These are phyloP conservation scores for Gossypium schwendimanii DNA, from an alignment of 441 rosid genomes.

Conservation along the genomic window DNA sequence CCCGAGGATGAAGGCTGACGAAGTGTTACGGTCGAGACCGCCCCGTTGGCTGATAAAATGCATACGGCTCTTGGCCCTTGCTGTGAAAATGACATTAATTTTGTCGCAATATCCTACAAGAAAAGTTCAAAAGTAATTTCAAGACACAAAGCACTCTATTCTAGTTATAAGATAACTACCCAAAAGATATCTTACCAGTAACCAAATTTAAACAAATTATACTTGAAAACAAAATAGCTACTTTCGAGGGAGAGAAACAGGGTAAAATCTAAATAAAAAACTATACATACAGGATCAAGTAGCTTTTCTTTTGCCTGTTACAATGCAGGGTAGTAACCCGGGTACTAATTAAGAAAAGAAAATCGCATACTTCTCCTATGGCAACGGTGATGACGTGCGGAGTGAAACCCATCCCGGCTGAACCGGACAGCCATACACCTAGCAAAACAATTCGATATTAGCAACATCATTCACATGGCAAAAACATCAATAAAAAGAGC, in stretches of 20 bases:
- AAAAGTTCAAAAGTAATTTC: constrained; percentile 15
- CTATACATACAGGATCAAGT: no score
- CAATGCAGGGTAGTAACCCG: not conserved
- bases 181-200: not conserved
- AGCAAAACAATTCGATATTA: constrained; percentile 27
- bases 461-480: constrained; percentile 16
- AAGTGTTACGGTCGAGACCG: constrained; percentile 69
- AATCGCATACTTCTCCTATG: constrained; percentile 67
- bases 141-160: not conserved
- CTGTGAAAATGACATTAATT: constrained; percentile 68
- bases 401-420: constrained; percentile 87
- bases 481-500: not conserved
- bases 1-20: constrained; percentile 66
- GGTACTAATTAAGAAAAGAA: constrained; percentile 10
- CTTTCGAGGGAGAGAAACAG: not conserved
- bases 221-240: not conserved
- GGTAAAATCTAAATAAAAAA: not conserved
- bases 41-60: constrained; percentile 75
- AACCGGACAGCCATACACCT: constrained; percentile 75
- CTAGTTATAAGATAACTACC: not conserved
- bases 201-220: no score
- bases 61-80: constrained; percentile 77
- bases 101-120: constrained; percentile 69
- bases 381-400: constrained; percentile 80
- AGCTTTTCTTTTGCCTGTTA: no score